Conservation (phyloP, 441 rosid genomes). For the Aquilaria agallochum region DNA sequence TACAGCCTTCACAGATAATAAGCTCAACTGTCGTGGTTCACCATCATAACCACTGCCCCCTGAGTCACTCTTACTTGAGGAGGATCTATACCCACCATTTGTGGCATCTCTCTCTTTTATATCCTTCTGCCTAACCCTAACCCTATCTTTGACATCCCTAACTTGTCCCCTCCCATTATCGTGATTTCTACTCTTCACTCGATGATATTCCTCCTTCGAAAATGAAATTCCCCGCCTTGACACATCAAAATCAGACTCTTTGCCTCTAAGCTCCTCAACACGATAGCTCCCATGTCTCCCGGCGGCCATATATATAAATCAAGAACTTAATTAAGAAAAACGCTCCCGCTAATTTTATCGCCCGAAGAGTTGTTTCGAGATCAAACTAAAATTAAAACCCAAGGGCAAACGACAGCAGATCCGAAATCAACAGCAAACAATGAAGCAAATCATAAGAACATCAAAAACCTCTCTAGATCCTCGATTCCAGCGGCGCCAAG, state of each 20-base stretch:
- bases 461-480: slow-evolving; percentile 2
- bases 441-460: slow-evolving; percentile 11
- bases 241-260: slow-evolving; percentile 51
- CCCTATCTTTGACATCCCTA: slow-evolving; percentile 35
- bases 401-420: slow-evolving; percentile 12
- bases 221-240: slow-evolving; percentile 42
- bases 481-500: background rate
- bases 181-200: slow-evolving; percentile 34
- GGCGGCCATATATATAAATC: slow-evolving; percentile 60
- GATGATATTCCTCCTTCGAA: slow-evolving; percentile 43
- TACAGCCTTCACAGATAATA: slow-evolving; percentile 37
- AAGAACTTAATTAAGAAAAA: slow-evolving; percentile 20
- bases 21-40: slow-evolving; percentile 29
- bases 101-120: slow-evolving; percentile 54
- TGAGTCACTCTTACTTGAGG: slow-evolving; percentile 61
- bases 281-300: slow-evolving; percentile 78
- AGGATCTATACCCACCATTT: slow-evolving; percentile 44
- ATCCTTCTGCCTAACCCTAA: slow-evolving; percentile 62
- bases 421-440: slow-evolving; percentile 11
- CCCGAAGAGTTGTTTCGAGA: slow-evolving; percentile 3
- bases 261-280: slow-evolving; percentile 60
- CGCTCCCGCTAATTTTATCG: slow-evolving; percentile 3
- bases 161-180: slow-evolving; percentile 33
- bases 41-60: slow-evolving; percentile 44
- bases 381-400: slow-evolving; percentile 12